Evolutionary conservation across 2,329 filamentous ascomycete genomes (phyloP).

Genomic region (Apiospora rasikravindrae): DNA sequence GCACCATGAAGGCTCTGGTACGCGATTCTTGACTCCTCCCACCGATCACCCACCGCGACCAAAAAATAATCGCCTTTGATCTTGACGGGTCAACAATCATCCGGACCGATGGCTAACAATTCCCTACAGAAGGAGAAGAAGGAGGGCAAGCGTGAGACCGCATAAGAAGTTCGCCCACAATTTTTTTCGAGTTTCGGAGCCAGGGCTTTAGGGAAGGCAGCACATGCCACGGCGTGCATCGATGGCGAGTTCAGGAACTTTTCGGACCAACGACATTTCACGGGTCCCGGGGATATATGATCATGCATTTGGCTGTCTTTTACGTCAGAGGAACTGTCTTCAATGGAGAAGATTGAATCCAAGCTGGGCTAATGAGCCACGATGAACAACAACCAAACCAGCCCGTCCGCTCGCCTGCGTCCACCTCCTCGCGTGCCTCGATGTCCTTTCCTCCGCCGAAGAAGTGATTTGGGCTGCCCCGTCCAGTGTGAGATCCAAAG

Average conservation of each 20-base stretch:
- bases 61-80: constrained; percentile 30
- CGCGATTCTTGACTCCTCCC: constrained; percentile 38
- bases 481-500: neutral
- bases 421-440: constrained; percentile 10
- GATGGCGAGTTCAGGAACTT: constrained; percentile 38
- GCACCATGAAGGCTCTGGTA: constrained; percentile 97
- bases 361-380: constrained; percentile 37
- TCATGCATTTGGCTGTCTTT: constrained; percentile 37
- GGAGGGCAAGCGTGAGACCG: constrained; percentile 91
- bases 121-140: constrained; percentile 81
- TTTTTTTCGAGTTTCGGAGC: constrained; percentile 28
- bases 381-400: constrained; percentile 31
- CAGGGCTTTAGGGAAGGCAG: constrained; percentile 28
- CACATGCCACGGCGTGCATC: constrained; percentile 33
- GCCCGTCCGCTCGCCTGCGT: constrained; percentile 18
- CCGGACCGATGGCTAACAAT: constrained; percentile 7
- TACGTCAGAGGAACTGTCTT: constrained; percentile 36
- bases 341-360: constrained; percentile 38
- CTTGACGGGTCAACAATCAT: neutral
- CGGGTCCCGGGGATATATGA: constrained; percentile 42
- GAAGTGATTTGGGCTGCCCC: neutral
- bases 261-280: constrained; percentile 30
- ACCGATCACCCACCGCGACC: neutral
- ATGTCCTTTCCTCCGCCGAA: neutral
- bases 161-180: constrained; percentile 50